These are phyloP conservation scores for Fraxinus ornus DNA, from an alignment of 305 asterid species.

Conservation along the genomic window DNA sequence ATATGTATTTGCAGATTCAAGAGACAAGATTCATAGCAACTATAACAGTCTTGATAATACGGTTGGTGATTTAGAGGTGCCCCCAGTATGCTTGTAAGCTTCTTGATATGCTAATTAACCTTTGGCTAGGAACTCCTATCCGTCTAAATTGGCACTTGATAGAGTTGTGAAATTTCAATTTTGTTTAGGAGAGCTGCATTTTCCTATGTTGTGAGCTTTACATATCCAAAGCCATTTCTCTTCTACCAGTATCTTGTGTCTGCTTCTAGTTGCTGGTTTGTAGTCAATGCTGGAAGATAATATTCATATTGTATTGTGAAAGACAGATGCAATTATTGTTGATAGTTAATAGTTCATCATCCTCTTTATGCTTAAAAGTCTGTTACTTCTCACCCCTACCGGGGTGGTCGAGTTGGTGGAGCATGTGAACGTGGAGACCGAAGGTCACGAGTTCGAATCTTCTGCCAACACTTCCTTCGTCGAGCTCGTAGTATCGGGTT, in stretches of 20 bases:
- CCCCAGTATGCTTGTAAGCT: conserved; percentile 84
- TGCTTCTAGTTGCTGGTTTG: background rate
- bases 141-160: conserved; percentile 10
- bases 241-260: background rate
- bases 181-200: background rate
- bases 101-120: conserved; percentile 5
- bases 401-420: too few species aligned
- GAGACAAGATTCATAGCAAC: background rate
- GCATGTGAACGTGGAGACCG: too few species aligned
- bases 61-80: conserved; percentile 38
- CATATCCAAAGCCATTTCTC: background rate
- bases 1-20: background rate
- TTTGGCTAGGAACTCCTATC: background rate
- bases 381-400: background rate
- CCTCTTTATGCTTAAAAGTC: conserved; percentile 10
- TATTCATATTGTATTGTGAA: background rate
- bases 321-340: background rate
- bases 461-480: too few species aligned
- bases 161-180: background rate
- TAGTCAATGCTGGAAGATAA: background rate
- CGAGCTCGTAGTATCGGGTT: too few species aligned
- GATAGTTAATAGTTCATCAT: background rate
- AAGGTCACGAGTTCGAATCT: too few species aligned
- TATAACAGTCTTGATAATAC: background rate
- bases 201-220: background rate